phyloP scores from a whole-genome alignment of 306 rosid genomes.

The Calophaca sinica region DNA sequence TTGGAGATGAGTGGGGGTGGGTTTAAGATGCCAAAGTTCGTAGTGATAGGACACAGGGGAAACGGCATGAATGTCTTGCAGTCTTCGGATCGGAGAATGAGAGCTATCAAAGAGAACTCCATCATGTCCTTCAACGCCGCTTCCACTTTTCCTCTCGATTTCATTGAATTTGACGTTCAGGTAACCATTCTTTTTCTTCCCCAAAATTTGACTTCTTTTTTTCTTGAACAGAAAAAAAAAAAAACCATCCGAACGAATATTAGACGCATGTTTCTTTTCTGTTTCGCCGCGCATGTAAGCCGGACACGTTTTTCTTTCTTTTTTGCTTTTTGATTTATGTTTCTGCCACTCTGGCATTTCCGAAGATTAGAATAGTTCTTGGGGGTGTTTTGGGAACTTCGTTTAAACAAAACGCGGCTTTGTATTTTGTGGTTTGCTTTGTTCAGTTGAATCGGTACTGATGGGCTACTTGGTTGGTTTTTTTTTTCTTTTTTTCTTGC shows the following conservation, averaged over 20 bases:
- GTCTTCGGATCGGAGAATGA: conserved; percentile 66
- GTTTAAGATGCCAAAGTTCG: conserved; percentile 53
- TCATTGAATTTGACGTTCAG: conserved; percentile 88
- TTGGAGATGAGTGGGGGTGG: conserved; percentile 31
- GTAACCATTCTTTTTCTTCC: conserved; percentile 34
- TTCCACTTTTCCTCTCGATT: conserved; percentile 62
- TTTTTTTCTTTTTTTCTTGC: not conserved
- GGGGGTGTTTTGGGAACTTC: not conserved
- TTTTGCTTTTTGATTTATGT: not conserved
- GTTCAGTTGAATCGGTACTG: conserved; percentile 35
- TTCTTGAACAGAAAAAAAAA: not conserved
- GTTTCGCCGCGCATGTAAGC: not conserved
- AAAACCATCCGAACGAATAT: not conserved
- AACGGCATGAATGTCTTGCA: conserved; percentile 79
- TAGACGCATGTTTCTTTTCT: conserved; percentile 6
- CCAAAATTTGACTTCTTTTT: not conserved
- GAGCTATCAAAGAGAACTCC: conserved; percentile 75
- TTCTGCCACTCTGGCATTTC: conserved; percentile 20
- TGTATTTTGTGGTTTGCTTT: not conserved
- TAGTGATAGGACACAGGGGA: conserved; percentile 83
- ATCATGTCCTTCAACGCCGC: conserved; percentile 74
- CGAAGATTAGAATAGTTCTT: not conserved
- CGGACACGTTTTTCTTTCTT: not conserved
- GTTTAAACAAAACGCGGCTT: not conserved
- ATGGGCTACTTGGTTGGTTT: conserved; percentile 26